Evolutionary conservation across 1,284 basidiomycete species (phyloP).

Genomic region (Tylopilus sp.): DNA sequence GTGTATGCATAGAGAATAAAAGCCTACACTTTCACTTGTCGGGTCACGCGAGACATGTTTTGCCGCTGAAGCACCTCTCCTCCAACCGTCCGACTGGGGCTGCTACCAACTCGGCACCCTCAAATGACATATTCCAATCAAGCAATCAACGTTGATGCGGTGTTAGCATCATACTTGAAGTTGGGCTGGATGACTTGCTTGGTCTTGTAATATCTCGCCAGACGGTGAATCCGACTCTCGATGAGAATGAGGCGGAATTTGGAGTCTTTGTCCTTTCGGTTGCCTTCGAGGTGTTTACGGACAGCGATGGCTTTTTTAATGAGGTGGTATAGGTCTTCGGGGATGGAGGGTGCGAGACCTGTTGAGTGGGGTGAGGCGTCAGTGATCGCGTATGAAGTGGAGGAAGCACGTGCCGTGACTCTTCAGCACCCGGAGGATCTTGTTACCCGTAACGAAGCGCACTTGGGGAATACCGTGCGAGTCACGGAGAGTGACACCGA

Average conservation of each 20-base stretch:
- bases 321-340: conserved; percentile 99
- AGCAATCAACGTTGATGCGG: conserved; percentile 83
- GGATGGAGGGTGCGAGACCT: conserved; percentile 97
- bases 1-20: conserved; percentile 17
- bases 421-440: conserved; percentile 98
- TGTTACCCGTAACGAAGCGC: conserved; percentile 98
- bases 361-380: conserved; percentile 30
- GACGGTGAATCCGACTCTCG: conserved; percentile 98
- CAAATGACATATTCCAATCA: conserved; percentile 35
- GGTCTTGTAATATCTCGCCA: conserved; percentile 96
- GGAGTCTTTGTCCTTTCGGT: conserved; percentile 98
- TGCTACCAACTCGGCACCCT: conserved; percentile 1
- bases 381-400: conserved; percentile 3
- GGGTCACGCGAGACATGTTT: conserved; percentile 10
- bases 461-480: conserved; percentile 97
- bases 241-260: conserved; percentile 98
- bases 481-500: conserved; percentile 97
- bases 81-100: not conserved
- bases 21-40: conserved; percentile 23
- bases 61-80: not conserved
- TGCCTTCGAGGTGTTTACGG: conserved; percentile 97
- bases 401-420: conserved; percentile 67
- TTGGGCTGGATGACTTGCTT: conserved; percentile 96
- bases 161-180: conserved; percentile 96
- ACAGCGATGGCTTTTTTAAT: conserved; percentile 99